Conservation (phyloP, 805 yeast genomes). For the Candida mattraensis region DNA sequence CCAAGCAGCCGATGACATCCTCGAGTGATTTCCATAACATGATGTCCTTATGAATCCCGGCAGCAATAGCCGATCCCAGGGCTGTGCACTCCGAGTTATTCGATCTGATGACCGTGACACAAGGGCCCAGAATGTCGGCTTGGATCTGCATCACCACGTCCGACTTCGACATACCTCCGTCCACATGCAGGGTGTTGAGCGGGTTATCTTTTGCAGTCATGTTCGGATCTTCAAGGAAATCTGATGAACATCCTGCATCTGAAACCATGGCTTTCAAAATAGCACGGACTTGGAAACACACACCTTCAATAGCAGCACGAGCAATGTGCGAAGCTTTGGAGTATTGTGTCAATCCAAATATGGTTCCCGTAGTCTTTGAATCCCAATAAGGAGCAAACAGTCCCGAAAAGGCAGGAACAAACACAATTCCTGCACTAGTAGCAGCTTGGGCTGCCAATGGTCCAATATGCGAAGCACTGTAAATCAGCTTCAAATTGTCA, state of each 20-base stretch:
- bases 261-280: constrained; percentile 86
- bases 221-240: constrained; percentile 54
- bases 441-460: constrained; percentile 82
- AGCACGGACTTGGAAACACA: constrained; percentile 90
- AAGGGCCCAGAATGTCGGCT: constrained; percentile 87
- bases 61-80: constrained; percentile 94
- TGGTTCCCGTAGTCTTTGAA: constrained; percentile 86
- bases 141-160: constrained; percentile 92
- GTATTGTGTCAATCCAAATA: constrained; percentile 89
- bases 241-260: constrained; percentile 60
- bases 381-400: constrained; percentile 97
- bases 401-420: constrained; percentile 94
- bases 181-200: constrained; percentile 58
- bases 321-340: constrained; percentile 92
- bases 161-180: constrained; percentile 94
- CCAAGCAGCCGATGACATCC: constrained; percentile 54
- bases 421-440: constrained; percentile 87
- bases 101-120: constrained; percentile 79
- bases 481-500: constrained; percentile 82
- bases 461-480: constrained; percentile 82
- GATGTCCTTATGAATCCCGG: constrained; percentile 67
- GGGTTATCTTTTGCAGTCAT: constrained; percentile 42
- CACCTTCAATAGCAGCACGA: constrained; percentile 93
- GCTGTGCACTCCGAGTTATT: constrained; percentile 89
- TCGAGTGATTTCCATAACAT: constrained; percentile 75